Conservation (phyloP, 2,329 filamentous ascomycete species). For the Xylariaceae sp. region DNA sequence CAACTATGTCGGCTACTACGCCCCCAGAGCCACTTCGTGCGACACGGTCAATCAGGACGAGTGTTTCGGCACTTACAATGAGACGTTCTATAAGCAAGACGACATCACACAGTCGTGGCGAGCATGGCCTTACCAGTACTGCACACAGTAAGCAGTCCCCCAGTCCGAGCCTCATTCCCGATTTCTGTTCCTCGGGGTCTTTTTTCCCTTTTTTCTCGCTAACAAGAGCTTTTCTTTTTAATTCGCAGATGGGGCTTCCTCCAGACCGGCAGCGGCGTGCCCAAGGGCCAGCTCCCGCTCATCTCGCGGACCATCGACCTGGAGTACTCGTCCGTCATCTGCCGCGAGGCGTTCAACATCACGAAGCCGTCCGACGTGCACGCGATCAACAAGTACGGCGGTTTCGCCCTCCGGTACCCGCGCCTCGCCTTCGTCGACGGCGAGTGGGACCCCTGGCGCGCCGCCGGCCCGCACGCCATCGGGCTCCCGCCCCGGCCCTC, state of each 20-base stretch:
- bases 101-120: slow-evolving; percentile 38
- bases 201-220: no score
- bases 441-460: slow-evolving; percentile 73
- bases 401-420: slow-evolving; percentile 64
- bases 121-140: slow-evolving; percentile 49
- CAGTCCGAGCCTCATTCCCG: no score
- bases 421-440: slow-evolving; percentile 75
- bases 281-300: slow-evolving; percentile 57
- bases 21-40: slow-evolving; percentile 25
- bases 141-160: slow-evolving; percentile 47
- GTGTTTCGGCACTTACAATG: slow-evolving; percentile 35
- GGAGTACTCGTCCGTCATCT: slow-evolving; percentile 56
- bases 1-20: slow-evolving; percentile 47
- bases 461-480: slow-evolving; percentile 65
- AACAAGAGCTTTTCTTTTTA: slow-evolving; percentile 4
- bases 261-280: slow-evolving; percentile 65
- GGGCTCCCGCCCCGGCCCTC: slow-evolving; percentile 51
- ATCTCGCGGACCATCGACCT: slow-evolving; percentile 66
- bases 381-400: slow-evolving; percentile 71
- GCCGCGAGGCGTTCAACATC: slow-evolving; percentile 65
- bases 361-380: slow-evolving; percentile 56
- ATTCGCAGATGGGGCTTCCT: slow-evolving; percentile 67
- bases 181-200: no score
- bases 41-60: slow-evolving; percentile 28
- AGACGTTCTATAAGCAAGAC: slow-evolving; percentile 31